Evolutionary conservation across 768 basidiomycete species (phyloP).

Genomic region (Phylloporus sp.): DNA sequence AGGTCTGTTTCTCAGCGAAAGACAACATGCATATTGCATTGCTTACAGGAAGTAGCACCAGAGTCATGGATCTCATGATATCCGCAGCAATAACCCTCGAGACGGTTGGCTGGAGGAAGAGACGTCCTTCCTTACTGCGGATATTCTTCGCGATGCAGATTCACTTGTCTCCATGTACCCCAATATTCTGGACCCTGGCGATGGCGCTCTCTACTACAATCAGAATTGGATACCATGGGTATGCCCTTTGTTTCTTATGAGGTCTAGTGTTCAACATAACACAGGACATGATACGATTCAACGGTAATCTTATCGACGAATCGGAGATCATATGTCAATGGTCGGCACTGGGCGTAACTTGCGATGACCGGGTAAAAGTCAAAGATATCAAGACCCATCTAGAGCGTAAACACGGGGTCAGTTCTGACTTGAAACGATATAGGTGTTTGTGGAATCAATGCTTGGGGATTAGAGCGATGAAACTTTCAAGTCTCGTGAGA

Average conservation of each 20-base stretch:
- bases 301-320: not conserved
- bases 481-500: not conserved
- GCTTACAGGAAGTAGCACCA: too few relatives aligned
- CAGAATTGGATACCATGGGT: not conserved
- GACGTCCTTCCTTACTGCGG: too few relatives aligned
- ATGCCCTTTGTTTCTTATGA: not conserved
- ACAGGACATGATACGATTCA: constrained; percentile 1
- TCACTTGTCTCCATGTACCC: not conserved
- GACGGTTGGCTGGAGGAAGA: too few relatives aligned
- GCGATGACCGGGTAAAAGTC: not conserved
- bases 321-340: not conserved
- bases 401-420: not conserved
- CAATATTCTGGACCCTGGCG: not conserved
- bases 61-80: too few relatives aligned
- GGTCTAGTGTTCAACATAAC: not conserved
- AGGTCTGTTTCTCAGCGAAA: too few relatives aligned
- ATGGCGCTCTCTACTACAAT: not conserved
- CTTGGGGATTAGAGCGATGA: not conserved
- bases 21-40: too few relatives aligned
- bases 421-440: not conserved
- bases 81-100: too few relatives aligned
- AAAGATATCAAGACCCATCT: constrained; percentile 1
- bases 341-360: not conserved
- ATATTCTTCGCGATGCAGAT: too few relatives aligned
- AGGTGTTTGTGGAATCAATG: not conserved